Base-by-base conservation (phyloP, 1,139 yeast species). In the Geotrichum klebahnii region DNA sequence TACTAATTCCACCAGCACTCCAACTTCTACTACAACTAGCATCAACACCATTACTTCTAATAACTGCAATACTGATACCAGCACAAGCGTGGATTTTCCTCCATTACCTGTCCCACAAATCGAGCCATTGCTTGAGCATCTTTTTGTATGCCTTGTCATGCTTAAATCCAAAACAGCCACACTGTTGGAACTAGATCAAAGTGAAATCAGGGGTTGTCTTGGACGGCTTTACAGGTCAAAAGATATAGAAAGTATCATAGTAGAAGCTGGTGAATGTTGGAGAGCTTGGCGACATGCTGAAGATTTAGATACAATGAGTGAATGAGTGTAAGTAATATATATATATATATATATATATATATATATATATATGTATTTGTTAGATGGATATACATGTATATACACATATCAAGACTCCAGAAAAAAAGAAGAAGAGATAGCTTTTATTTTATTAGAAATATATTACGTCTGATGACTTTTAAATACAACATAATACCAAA, bases 201-300 rank as follows among this genome's bases (percentile, higher is more conserved):
- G 87, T 57, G 97, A 90, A 68, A 86, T 88, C 36, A 75, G 90
- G 44, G 95, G 89, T 63, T 81, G 80, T 58, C 73, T 90, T 55
- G 79, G 81, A 50, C 76, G 84, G 52, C 62, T 77, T 17, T 75
- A 77, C 48, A 61, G 68, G 53, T 67, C 64, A 24, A 64, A 65
- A 36, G 87, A 82, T 62, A 79, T 83, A 65, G 90, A 84, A 60
- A 80, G 80, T 55, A 77, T 88, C 31, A 74, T 88, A 40, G 70
- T 71, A 47, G 95, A 84, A 65, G 90, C 95, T 1, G 95, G 95
- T 16, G 95, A 86, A 61, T 72, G 86, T 47, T 88, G 95, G 95
- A 74, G 96, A 54, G 83, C 82, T 59, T 86, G 95, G 89, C 70
- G 84, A 40, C 84, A 89, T 82, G 53, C 54, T 12, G 68, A 65